These are phyloP conservation scores for Pythium phragmitis DNA, from an alignment of 352 stramenopile species.

Conservation along the genomic window DNA sequence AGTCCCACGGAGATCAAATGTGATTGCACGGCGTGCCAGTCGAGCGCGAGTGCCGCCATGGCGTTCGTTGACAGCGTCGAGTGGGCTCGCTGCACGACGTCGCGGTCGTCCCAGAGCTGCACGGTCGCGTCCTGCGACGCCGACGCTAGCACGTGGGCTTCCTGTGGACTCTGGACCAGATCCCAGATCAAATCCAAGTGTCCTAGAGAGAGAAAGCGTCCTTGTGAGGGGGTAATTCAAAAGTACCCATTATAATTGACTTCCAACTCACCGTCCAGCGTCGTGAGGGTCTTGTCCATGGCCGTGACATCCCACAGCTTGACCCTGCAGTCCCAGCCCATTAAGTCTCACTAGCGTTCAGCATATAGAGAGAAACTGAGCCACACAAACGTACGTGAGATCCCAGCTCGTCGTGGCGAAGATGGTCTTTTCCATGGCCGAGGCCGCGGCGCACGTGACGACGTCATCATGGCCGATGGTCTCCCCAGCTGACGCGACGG, in stretches of 20 bases:
- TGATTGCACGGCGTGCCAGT: conserved; percentile 68
- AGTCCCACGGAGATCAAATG: conserved; percentile 60
- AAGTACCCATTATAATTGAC: neutral
- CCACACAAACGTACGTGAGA: conserved; percentile 42
- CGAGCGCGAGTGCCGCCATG: conserved; percentile 49
- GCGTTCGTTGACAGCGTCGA: conserved; percentile 37
- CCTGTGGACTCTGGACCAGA: conserved; percentile 46
- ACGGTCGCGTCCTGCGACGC: conserved; percentile 70
- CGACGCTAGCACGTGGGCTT: conserved; percentile 49
- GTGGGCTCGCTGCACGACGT: conserved; percentile 33
- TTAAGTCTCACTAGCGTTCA: neutral
- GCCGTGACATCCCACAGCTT: conserved; percentile 72
- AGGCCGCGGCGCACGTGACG: conserved; percentile 52
- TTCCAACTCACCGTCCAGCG: conserved; percentile 41
- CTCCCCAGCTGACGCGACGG: conserved; percentile 21
- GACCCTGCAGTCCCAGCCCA: conserved; percentile 33
- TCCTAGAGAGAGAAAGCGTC: conserved; percentile 23
- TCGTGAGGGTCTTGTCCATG: conserved; percentile 48
- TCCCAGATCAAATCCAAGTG: conserved; percentile 78
- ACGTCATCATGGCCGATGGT: conserved; percentile 65
- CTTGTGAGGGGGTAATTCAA: neutral
- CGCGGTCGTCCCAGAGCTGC: conserved; percentile 73
- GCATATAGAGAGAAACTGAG: too few relatives aligned
- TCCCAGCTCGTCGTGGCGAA: conserved; percentile 71
- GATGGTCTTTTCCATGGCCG: conserved; percentile 39